A percentile compares a stretch with the other conserved stretches of the same genome.
Conservation (phyloP, 768 basidiomycete species). For the Rhizopogon vulgaris region DNA sequence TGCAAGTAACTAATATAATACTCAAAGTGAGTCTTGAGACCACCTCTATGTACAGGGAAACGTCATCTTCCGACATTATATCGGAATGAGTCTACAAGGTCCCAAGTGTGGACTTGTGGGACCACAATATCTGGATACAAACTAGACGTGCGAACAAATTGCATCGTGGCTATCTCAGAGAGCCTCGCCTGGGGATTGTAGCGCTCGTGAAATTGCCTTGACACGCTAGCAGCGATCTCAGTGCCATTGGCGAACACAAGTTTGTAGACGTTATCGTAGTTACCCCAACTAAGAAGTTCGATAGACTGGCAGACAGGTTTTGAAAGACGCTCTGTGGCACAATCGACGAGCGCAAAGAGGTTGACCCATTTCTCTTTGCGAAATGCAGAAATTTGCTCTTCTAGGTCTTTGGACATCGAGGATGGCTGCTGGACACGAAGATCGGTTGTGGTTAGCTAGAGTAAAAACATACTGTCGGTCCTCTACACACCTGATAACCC, state of each 20-base stretch:
- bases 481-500: too few relatives aligned
- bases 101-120: background rate
- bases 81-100: background rate
- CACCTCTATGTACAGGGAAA: too few relatives aligned
- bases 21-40: too few relatives aligned
- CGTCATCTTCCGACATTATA: too few relatives aligned
- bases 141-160: background rate
- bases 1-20: too few relatives aligned
- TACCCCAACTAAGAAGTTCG: background rate
- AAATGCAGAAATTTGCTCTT: background rate
- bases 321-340: background rate
- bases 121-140: background rate
- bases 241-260: background rate
- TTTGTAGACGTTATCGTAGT: background rate
- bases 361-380: background rate
- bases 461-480: too few relatives aligned
- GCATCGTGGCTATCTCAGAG: background rate
- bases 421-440: too few relatives aligned
- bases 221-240: background rate
- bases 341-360: too few relatives aligned
- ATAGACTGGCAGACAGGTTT: background rate
- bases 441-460: too few relatives aligned
- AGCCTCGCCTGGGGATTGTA: background rate
- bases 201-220: background rate
- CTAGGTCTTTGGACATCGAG: too few relatives aligned